Conservation (phyloP, 2,329 filamentous ascomycete species). For the Talaromyces pinophilus region DNA sequence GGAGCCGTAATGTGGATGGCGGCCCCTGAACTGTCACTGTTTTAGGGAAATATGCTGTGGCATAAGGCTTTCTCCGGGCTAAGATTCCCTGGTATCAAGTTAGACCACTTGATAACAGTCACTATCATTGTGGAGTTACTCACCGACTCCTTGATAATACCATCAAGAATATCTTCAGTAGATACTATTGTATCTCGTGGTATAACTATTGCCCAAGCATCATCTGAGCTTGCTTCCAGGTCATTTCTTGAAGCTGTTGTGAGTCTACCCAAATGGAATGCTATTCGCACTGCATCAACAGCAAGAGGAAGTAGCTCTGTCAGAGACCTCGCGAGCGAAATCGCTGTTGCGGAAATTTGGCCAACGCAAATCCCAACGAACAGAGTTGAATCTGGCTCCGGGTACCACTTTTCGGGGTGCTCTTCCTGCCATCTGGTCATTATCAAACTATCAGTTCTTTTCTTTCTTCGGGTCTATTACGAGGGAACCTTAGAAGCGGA, state of each 20-base stretch:
- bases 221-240: neutral
- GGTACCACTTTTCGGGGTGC: neutral
- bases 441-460: neutral
- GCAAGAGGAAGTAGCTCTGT: slow-evolving; percentile 9
- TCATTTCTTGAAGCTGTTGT: neutral
- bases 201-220: neutral
- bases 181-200: neutral
- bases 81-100: neutral
- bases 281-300: neutral
- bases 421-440: neutral
- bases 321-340: slow-evolving; percentile 2
- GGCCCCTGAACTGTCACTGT: slow-evolving; percentile 62
- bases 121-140: neutral
- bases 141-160: neutral
- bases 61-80: slow-evolving; percentile 45
- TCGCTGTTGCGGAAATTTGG: slow-evolving; percentile 3
- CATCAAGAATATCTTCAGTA: neutral
- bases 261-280: neutral
- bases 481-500: neutral
- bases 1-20: slow-evolving; percentile 34
- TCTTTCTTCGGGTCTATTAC: neutral
- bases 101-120: neutral
- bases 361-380: slow-evolving; percentile 10
- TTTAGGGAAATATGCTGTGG: slow-evolving; percentile 60
- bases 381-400: neutral